These are phyloP conservation scores for Nidula microcarpa DNA, from an alignment of 768 basidiomycete species.

Conservation along the genomic window DNA sequence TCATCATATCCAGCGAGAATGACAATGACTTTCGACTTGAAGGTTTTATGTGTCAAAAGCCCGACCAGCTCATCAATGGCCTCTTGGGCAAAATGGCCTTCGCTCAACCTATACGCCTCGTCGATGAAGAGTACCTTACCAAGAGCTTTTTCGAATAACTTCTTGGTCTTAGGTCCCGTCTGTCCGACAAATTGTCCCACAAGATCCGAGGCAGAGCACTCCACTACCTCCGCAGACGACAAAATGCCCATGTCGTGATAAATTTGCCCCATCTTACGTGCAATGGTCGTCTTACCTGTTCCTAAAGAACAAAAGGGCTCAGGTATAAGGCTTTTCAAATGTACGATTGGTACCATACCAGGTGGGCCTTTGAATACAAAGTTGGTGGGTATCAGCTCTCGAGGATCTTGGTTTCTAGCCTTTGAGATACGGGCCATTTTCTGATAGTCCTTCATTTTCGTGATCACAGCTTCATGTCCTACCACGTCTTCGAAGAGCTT, in stretches of 20 bases:
- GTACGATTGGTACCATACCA: neutral
- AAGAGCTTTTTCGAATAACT: slow-evolving; percentile 59
- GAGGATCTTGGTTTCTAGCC: slow-evolving; percentile 34
- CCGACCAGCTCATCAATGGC: slow-evolving; percentile 71
- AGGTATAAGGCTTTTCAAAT: neutral
- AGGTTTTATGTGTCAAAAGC: slow-evolving; percentile 55
- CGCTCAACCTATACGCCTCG: slow-evolving; percentile 62
- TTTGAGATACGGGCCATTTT: slow-evolving; percentile 41
- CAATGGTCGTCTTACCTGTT: slow-evolving; percentile 54
- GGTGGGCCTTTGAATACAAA: slow-evolving; percentile 70
- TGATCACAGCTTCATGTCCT: slow-evolving; percentile 52
- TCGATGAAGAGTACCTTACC: slow-evolving; percentile 71
- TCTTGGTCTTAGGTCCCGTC: slow-evolving; percentile 63
- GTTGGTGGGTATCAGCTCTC: slow-evolving; percentile 57
- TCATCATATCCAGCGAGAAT: slow-evolving; percentile 69
- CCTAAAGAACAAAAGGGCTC: neutral
- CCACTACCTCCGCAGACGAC: slow-evolving; percentile 43
- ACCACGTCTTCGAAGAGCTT: slow-evolving; percentile 63
- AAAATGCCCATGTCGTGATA: slow-evolving; percentile 60
- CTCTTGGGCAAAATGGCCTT: slow-evolving; percentile 66
- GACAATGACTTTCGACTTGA: slow-evolving; percentile 56
- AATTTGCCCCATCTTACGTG: slow-evolving; percentile 55
- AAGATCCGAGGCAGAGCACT: slow-evolving; percentile 69
- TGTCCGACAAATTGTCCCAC: slow-evolving; percentile 71
- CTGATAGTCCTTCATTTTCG: slow-evolving; percentile 50